Base-by-base conservation (phyloP, 306 rosid species). In the Spatholobus suberectus region DNA sequence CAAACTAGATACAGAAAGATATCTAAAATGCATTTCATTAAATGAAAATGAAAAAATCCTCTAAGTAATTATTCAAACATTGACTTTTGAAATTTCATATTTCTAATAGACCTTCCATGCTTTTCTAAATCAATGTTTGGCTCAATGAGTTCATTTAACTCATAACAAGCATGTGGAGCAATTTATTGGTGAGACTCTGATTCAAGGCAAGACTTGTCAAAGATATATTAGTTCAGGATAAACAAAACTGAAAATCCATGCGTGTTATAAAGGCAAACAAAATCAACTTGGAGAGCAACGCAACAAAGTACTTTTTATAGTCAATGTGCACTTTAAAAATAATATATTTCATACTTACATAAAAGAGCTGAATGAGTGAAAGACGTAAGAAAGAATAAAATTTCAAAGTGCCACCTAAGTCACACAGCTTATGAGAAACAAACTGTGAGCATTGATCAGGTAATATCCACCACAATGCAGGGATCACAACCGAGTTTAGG, bases 381-480 rank as follows among this genome's bases (percentile, higher is more conserved):
- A 52, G 74, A 67, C 92, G 97, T 37, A 92, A 85, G 93, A 88
- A 69, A 79, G 94, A 90, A 84, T 92, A 92, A 82, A 95, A 88
- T 82, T 84, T 84, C 63, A 87, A 84, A 78, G 77, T 78, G 82
- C 87, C 85, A 49, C 74, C 88, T 82, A 88, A 80, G 38, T 82
- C 76, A 76, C 94, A 88, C 15, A 69, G 15, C 43, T 83, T 37
- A 78, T 83, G 93, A 84, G 97, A 88, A 84, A 63, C 80, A 67
- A 83, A 24, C 73, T 73, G 84, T 5, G 88, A 74, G 81, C 91
- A 87, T 27, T 75, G 89, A 84, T 86, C 94, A 37, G 99, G 98
- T 85, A 96, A 84, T 76, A 96, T 90, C 97, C 94, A 86, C 54
- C 90, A 83, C 70, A 96, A 82, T 23, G 90, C 85, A 73, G 98